Base-by-base conservation (phyloP, 495 filamentous ascomycete species). In the Extremus antarcticus region DNA sequence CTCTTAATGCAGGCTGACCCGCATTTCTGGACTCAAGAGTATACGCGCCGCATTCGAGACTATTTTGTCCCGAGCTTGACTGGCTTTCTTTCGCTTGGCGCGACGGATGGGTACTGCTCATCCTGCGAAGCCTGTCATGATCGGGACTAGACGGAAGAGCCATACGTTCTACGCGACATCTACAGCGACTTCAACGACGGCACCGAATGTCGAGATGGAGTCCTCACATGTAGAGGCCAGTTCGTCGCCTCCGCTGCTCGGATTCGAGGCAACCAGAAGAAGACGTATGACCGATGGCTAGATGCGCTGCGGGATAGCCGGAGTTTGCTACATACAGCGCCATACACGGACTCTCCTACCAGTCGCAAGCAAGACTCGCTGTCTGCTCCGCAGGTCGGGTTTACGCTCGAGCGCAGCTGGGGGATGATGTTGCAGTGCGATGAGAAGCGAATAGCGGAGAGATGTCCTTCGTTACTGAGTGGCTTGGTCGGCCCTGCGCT, bases 1-100 rank as follows among this genome's bases (percentile, higher is more conserved):
- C 53, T 76, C 47, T 76, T 76, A 59, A 64, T 76, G 19, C 73
- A 75, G 63, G 72, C 70, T 8, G 66, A 71, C 32, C 58, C 69
- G 35, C 71, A 75, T 43, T 70, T 70, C 38, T 59, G 65, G 32
- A 3, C 24, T 17, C 47, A 59, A 8, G 62, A 68, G 32, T 52
- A 73, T 7, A 64, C 63, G 8, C 58, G 61, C 1, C 63, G 73
- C 32, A 68, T 75, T 19, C 61, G 63, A 32, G 63, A 70, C 47
- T 74, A 67, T 56, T 71, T 72, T 40, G 50, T 67, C 24, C 53
- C 67, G 9, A 50, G 56, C 7, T n/a, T n/a, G n/a, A 75, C 72
- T 0, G 73, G 73, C 0, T 65, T 74, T 56, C 63, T 74, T 24
- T 67, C 65, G 19, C 65, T 76, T 3, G 71, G 71, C 2, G 68